phyloP scores from a whole-genome alignment of 2,329 filamentous ascomycete species.

The Ophiostoma sp. region DNA sequence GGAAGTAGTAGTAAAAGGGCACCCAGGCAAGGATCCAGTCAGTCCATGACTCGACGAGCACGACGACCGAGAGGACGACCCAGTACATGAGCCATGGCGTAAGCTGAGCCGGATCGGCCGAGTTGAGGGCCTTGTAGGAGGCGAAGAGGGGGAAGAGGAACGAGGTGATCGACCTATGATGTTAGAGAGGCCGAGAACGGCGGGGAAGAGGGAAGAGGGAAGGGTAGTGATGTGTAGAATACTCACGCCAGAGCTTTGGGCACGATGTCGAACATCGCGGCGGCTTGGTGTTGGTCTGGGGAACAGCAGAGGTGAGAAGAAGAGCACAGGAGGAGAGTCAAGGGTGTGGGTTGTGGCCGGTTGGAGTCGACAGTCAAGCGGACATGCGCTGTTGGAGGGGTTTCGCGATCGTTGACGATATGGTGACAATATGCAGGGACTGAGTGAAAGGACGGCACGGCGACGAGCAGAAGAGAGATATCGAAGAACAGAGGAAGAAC shows the following conservation, averaged over 20 bases:
- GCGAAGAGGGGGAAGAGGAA: constrained; percentile 94
- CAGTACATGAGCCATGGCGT: constrained; percentile 99
- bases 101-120: constrained; percentile 78
- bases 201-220: not conserved
- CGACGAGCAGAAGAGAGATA: not conserved
- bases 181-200: not conserved
- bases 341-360: not conserved
- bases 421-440: constrained; percentile 9
- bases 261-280: no score
- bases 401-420: constrained; percentile 6
- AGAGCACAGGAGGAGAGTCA: not conserved
- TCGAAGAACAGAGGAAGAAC: not conserved
- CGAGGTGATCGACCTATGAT: constrained; percentile 68
- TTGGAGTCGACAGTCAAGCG: constrained; percentile 9
- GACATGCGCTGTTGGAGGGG: not conserved
- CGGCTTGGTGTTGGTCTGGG: no score
- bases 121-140: constrained; percentile 96
- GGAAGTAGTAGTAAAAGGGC: constrained; percentile 89
- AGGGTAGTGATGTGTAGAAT: not conserved
- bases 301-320: not conserved
- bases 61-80: constrained; percentile 78
- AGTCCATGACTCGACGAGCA: constrained; percentile 80
- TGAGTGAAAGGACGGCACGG: not conserved
- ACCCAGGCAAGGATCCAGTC: constrained; percentile 84
- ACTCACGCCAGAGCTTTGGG: no score